Evolutionary conservation across 2,329 filamentous ascomycete genomes (phyloP), one percentile per base, ranked within the genome.

Genomic region (Xylariaceae sp.): DNA sequence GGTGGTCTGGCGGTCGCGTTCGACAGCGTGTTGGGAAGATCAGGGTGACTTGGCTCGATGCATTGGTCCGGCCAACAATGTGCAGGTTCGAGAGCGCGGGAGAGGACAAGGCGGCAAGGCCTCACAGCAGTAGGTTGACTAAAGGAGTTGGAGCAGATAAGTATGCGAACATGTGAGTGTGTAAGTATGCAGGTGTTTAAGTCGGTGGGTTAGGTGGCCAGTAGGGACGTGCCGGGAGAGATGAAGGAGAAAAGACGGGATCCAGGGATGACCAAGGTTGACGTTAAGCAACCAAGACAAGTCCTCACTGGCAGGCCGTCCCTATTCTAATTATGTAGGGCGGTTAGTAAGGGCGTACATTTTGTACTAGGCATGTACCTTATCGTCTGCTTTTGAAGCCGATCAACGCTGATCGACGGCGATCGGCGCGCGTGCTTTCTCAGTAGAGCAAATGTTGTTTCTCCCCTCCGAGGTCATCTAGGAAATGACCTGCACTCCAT

Each of bases 361-460:
- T 34, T 34, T 13, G 32, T 34, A 10, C 32, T 34, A 15, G 13
- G 10, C 32, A 34, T 34, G 32, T 34, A 15, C 32, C 32, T 34
- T 34, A 34, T 34, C 32, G 32, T 15, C 9, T 34, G 10, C 32
- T 10, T 15, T 34, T 10, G 13, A 34, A 34, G 32, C 13, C 32
- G 32, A 34, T 34, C 32, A 10, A 15, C 32, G 10, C 13, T 34
- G 32, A 34, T 34, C 32, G 32, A 34, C 32, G 13, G 10, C 34
- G 55, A 57, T 57, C 55, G 52, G 46, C 55, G n/a, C 21, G 48
- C 48, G 12, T 40, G 48, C 34, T 42, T 54, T 51, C 55, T 57
- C 34, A 55, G 55, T 44, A 41, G 30, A 50, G 46, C 22, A 47
- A 42, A 39, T 21, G 32, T 3, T 34, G 3, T 3, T 34, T 16